These are phyloP conservation scores for Cryphonectria radicalis DNA, from an alignment of 2,329 filamentous ascomycete genomes.

Conservation along the genomic window DNA sequence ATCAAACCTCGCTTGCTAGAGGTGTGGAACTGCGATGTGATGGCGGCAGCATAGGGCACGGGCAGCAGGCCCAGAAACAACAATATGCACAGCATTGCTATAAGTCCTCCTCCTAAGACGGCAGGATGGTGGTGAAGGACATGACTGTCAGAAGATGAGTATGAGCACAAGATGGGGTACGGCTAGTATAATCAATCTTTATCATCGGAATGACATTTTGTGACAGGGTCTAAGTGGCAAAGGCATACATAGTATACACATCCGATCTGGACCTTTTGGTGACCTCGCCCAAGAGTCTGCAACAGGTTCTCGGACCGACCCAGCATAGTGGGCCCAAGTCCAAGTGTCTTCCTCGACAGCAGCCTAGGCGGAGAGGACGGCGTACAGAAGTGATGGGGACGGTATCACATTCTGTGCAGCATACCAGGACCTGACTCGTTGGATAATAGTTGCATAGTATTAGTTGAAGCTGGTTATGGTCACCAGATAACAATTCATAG, in stretches of 20 bases:
- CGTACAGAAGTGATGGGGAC: not conserved
- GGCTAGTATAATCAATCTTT: not conserved
- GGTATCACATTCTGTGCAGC: not conserved
- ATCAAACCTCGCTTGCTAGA: slow-evolving; percentile 20
- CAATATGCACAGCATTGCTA: not conserved
- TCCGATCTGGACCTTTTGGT: not conserved
- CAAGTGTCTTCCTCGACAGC: not conserved
- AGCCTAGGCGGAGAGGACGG: not conserved
- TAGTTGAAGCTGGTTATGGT: not conserved
- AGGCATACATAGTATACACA: not conserved
- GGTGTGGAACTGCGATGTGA: slow-evolving; percentile 16
- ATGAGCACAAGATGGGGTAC: not conserved
- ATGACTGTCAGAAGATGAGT: not conserved
- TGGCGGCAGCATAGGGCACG: not conserved
- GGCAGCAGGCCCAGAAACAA: slow-evolving; percentile 11
- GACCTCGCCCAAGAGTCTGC: not conserved
- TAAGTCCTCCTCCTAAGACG: not conserved
- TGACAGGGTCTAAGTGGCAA: not conserved
- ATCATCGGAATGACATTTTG: not conserved
- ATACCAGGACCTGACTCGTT: not conserved
- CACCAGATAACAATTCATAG: not conserved
- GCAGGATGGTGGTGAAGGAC: not conserved
- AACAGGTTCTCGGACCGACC: not conserved
- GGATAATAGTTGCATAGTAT: not conserved
- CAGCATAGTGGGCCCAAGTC: not conserved